phyloP scores from a whole-genome alignment of 2,329 filamentous ascomycete species.

The Hymenoscyphus fraxineus region DNA sequence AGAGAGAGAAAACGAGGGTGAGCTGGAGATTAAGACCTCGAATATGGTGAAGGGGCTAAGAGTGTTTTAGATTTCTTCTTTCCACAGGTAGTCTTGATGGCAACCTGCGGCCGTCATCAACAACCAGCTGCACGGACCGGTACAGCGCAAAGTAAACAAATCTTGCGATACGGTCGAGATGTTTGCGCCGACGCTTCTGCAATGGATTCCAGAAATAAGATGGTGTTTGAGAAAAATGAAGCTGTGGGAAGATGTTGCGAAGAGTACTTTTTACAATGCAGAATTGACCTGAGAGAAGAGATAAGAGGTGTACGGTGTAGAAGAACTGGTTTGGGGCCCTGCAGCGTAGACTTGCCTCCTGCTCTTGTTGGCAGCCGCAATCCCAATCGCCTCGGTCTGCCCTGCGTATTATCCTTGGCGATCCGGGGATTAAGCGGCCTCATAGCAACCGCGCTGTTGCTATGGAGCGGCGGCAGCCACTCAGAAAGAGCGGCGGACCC shows the following conservation, averaged over 20 bases:
- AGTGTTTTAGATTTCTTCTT: neutral
- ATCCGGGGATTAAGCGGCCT: too few relatives aligned
- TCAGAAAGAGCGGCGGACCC: neutral
- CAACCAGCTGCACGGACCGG: neutral
- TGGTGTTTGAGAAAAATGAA: neutral
- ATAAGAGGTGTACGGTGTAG: too few relatives aligned
- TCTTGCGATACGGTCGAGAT: neutral
- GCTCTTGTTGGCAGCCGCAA: too few relatives aligned
- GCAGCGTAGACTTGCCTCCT: too few relatives aligned
- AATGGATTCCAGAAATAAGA: neutral
- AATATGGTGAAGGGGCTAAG: neutral
- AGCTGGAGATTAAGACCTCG: neutral
- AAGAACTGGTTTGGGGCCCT: too few relatives aligned
- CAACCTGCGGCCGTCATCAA: neutral
- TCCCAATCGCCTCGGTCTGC: too few relatives aligned
- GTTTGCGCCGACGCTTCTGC: neutral
- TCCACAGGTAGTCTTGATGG: neutral
- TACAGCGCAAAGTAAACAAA: constrained; percentile 1
- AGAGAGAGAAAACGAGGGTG: neutral
- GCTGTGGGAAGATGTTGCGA: neutral
- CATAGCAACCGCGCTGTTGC: too few relatives aligned
- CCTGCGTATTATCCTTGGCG: too few relatives aligned
- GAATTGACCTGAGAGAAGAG: neutral
- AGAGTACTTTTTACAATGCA: neutral
- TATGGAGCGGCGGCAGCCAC: too few relatives aligned